Evolutionary conservation across 2,329 filamentous ascomycete species (phyloP).

Genomic region (Apiospora aurea): DNA sequence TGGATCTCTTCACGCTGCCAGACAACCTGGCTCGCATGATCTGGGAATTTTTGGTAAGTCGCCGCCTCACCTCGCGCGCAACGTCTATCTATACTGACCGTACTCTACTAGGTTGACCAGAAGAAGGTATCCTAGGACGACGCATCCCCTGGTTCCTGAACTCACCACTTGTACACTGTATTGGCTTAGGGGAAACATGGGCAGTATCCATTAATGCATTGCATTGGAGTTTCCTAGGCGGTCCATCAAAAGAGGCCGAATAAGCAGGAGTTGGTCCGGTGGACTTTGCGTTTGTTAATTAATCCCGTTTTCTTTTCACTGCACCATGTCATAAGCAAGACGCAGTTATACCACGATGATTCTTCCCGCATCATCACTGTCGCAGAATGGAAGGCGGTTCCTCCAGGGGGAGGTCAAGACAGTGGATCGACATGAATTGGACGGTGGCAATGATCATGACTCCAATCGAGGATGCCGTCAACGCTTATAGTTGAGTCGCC

Average conservation of each 20-base stretch:
- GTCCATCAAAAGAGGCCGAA: slow-evolving; percentile 14
- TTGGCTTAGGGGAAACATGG: slow-evolving; percentile 18
- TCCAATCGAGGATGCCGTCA: slow-evolving; percentile 10
- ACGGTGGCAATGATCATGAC: slow-evolving; percentile 17
- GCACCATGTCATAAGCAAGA: slow-evolving; percentile 11
- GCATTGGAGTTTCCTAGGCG: slow-evolving; percentile 24
- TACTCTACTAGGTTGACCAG: slow-evolving; percentile 36
- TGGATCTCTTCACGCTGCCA: slow-evolving; percentile 96
- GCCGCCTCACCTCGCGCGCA: too few species aligned
- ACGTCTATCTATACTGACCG: slow-evolving; percentile 27
- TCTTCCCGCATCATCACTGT: background rate
- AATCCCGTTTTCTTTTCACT: slow-evolving; percentile 7
- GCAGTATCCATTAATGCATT: slow-evolving; percentile 23
- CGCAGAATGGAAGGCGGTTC: background rate
- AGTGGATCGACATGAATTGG: slow-evolving; percentile 8
- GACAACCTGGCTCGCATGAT: slow-evolving; percentile 90
- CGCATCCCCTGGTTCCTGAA: background rate
- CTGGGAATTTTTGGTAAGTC: slow-evolving; percentile 79
- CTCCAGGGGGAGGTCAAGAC: background rate
- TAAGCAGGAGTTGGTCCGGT: background rate
- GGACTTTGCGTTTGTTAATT: slow-evolving; percentile 21
- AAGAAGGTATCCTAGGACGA: slow-evolving; percentile 35
- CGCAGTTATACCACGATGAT: background rate
- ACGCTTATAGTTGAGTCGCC: slow-evolving; percentile 1
- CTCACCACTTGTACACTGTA: slow-evolving; percentile 18